Evolutionary conservation across 306 rosid species (phyloP).

Genomic region (Begonia loranthoides): DNA sequence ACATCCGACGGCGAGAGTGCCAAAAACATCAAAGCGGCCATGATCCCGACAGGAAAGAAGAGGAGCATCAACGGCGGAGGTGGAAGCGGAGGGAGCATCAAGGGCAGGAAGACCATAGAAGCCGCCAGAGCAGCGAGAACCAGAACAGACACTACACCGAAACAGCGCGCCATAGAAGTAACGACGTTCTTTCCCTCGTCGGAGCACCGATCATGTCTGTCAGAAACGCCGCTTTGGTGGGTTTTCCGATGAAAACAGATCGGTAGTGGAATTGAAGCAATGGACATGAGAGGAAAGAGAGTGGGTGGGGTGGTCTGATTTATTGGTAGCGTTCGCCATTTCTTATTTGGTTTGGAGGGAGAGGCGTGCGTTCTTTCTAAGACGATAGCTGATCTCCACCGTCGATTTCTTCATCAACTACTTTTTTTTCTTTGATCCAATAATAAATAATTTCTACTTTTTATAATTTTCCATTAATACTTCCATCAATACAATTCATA

Average conservation of each 20-base stretch:
- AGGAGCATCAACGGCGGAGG: slow-evolving; percentile 51
- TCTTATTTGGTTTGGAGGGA: no score
- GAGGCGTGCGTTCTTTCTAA: no score
- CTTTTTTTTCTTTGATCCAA: no score
- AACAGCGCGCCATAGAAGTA: slow-evolving; percentile 28
- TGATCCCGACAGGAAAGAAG: slow-evolving; percentile 54
- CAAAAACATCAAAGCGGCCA: slow-evolving; percentile 52
- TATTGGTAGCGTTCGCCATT: no score
- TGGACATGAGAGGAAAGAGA: not conserved
- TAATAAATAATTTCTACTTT: no score
- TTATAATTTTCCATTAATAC: no score
- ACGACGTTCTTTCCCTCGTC: not conserved
- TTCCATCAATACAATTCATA: no score
- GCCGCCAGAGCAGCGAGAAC: slow-evolving; percentile 31
- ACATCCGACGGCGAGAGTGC: slow-evolving; percentile 36
- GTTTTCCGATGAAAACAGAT: not conserved
- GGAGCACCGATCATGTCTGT: slow-evolving; percentile 20
- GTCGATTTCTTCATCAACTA: no score
- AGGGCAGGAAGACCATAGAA: slow-evolving; percentile 44
- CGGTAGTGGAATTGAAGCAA: not conserved
- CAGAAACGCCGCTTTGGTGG: not conserved
- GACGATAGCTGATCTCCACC: no score
- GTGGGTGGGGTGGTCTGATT: not conserved
- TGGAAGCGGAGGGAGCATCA: slow-evolving; percentile 51
- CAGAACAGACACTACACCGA: slow-evolving; percentile 30